phyloP scores from a whole-genome alignment of 169 alveolate species.

The Plasmodium blacklocki region DNA sequence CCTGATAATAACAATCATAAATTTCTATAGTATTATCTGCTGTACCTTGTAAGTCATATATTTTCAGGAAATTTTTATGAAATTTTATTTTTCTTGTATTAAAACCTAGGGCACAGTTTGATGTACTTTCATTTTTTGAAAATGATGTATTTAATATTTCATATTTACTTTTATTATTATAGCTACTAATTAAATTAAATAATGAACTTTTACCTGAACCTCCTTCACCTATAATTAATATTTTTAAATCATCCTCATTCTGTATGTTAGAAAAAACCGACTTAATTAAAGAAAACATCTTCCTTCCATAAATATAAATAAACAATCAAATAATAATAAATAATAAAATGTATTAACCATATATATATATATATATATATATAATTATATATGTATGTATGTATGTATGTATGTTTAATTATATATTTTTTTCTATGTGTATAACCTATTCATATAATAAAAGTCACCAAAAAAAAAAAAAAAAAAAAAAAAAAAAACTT shows the following conservation, averaged over 20 bases:
- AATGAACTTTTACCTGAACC: conserved; percentile 65
- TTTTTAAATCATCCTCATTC: conserved; percentile 30
- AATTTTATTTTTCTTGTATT: conserved; percentile 56
- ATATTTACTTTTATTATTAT: conserved; percentile 62
- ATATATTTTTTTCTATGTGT: too few species aligned
- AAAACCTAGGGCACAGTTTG: conserved; percentile 72
- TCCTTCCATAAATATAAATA: not conserved
- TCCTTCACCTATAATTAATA: conserved; percentile 71
- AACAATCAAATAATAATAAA: too few species aligned
- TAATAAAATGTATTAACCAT: too few species aligned
- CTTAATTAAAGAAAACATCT: conserved; percentile 69
- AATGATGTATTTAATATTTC: conserved; percentile 35
- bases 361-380: too few species aligned
- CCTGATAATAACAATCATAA: conserved; percentile 73
- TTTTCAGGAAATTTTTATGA: conserved; percentile 45
- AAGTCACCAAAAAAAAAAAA: too few species aligned
- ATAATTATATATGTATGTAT: too few species aligned
- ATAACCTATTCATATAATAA: too few species aligned
- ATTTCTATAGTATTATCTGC: conserved; percentile 48
- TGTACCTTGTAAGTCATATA: conserved; percentile 69
- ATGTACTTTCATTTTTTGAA: conserved; percentile 1
- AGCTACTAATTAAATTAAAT: conserved; percentile 59
- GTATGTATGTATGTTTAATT: too few species aligned
- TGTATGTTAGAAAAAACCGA: conserved; percentile 48
- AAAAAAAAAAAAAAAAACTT: too few species aligned